Percentiles rank a stretch among this genome's conserved stretches.
Conservation (phyloP, 139 green algal genomes). For the Edaphochlamys debaryana region DNA sequence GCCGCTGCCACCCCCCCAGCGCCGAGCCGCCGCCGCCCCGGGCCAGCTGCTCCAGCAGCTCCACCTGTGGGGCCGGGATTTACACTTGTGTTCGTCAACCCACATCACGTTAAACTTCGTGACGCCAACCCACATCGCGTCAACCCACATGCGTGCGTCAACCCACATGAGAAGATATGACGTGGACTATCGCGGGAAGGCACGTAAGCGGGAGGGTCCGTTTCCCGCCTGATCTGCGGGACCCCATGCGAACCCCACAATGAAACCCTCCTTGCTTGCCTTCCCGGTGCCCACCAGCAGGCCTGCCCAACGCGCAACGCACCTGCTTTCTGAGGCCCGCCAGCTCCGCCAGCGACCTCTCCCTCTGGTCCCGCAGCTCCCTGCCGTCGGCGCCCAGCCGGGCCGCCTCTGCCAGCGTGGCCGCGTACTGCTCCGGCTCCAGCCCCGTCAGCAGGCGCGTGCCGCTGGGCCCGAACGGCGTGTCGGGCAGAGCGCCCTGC, state of each 20-base stretch:
- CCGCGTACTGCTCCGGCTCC: slow-evolving; percentile 7
- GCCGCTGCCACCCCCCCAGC: background rate
- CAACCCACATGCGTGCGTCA: too few relatives aligned
- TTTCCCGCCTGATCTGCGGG: too few relatives aligned
- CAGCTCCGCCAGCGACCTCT: slow-evolving; percentile 10
- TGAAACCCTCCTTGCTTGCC: too few relatives aligned
- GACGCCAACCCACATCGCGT: too few relatives aligned
- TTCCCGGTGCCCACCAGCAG: too few relatives aligned
- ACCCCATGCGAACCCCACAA: too few relatives aligned
- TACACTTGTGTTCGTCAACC: too few relatives aligned
- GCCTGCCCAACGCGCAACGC: too few relatives aligned
- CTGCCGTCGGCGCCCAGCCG: background rate
- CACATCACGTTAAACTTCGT: too few relatives aligned
- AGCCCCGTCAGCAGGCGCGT: slow-evolving; percentile 30
- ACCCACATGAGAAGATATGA: too few relatives aligned
- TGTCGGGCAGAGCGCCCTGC: slow-evolving; percentile 22
- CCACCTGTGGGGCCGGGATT: background rate
- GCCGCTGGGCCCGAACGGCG: slow-evolving; percentile 9
- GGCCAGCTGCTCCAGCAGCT: slow-evolving; percentile 21
- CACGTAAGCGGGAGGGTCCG: too few relatives aligned
- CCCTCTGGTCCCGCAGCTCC: background rate
- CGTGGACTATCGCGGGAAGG: too few relatives aligned
- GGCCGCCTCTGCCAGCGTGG: background rate
- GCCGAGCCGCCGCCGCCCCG: background rate
- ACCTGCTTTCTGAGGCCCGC: slow-evolving; percentile 15